phyloP scores from a whole-genome alignment of 2,329 filamentous ascomycete genomes.

The Ophiosphaerella korrae region DNA sequence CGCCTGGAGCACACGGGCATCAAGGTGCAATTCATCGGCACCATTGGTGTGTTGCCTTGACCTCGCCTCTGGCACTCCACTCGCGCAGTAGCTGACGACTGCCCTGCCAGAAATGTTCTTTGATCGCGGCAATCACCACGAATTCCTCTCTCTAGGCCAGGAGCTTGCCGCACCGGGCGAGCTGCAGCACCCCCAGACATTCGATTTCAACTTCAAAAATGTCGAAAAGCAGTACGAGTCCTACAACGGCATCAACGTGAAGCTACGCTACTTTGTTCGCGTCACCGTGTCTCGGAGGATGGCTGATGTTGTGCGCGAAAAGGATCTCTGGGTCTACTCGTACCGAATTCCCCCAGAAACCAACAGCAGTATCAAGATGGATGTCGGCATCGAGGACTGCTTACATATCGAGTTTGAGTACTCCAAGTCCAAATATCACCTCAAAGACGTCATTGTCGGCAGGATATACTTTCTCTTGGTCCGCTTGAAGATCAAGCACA shows the following conservation, averaged over 20 bases:
- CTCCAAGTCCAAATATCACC: conserved; percentile 97
- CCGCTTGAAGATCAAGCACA: conserved; percentile 98
- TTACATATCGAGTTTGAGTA: conserved; percentile 99
- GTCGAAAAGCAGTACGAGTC: conserved; percentile 99
- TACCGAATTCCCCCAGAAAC: conserved; percentile 98
- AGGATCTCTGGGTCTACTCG: conserved; percentile 99
- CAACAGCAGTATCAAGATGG: conserved; percentile 99
- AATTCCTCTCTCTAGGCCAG: conserved; percentile 96
- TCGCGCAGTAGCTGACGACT: conserved; percentile 15
- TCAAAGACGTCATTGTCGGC: conserved; percentile 98
- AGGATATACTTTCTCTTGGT: conserved; percentile 98
- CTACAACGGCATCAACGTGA: conserved; percentile 99
- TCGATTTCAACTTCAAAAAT: conserved; percentile 99
- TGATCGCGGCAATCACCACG: conserved; percentile 98
- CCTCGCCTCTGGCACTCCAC: background rate
- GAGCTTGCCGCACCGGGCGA: conserved; percentile 96
- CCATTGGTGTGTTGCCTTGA: conserved; percentile 72
- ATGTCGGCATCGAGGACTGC: conserved; percentile 98
- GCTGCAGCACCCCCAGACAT: conserved; percentile 97
- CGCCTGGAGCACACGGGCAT: conserved; percentile 97
- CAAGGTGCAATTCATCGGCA: conserved; percentile 99
- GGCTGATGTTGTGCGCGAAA: conserved; percentile 97
- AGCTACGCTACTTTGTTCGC: conserved; percentile 96
- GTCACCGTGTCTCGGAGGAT: conserved; percentile 96
- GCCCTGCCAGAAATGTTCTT: conserved; percentile 89